These are phyloP conservation scores for Stramenopiles sp. DNA, from an alignment of 352 stramenopile species.

Conservation along the genomic window DNA sequence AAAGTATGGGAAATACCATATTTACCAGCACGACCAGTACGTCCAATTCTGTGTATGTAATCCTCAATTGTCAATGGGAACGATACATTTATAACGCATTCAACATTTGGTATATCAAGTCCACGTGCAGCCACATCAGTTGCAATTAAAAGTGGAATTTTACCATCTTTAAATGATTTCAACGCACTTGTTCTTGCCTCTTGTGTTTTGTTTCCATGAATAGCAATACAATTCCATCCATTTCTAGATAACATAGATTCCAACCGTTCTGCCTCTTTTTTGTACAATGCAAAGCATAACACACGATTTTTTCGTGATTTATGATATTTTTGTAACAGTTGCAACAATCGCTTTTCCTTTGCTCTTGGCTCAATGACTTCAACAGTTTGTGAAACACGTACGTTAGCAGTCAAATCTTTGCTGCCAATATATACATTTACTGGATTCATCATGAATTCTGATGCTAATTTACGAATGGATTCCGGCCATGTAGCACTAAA, in stretches of 20 bases:
- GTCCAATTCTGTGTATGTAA: slow-evolving; percentile 82
- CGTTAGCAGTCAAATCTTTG: slow-evolving; percentile 80
- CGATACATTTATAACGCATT: slow-evolving; percentile 90
- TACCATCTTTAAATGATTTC: slow-evolving; percentile 78
- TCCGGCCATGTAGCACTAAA: slow-evolving; percentile 78
- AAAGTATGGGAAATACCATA: slow-evolving; percentile 87
- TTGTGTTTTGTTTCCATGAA: slow-evolving; percentile 88
- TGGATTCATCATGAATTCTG: slow-evolving; percentile 93
- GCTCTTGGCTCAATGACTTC: slow-evolving; percentile 39
- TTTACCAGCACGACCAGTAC: slow-evolving; percentile 75
- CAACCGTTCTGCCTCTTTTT: slow-evolving; percentile 89
- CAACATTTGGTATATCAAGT: slow-evolving; percentile 87
- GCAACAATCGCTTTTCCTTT: slow-evolving; percentile 53
- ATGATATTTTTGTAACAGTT: slow-evolving; percentile 79
- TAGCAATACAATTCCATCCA: slow-evolving; percentile 72
- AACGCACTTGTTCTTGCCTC: slow-evolving; percentile 65
- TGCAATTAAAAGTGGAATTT: slow-evolving; percentile 76
- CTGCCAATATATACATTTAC: slow-evolving; percentile 62
- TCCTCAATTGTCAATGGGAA: slow-evolving; percentile 92
- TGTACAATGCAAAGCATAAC: slow-evolving; percentile 93
- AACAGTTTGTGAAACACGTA: slow-evolving; percentile 80
- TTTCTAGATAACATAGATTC: slow-evolving; percentile 70
- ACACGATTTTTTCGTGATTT: slow-evolving; percentile 65
- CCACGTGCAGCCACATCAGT: slow-evolving; percentile 88
- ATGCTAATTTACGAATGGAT: slow-evolving; percentile 84